A percentile compares a stretch with the other conserved stretches of the same genome.
phyloP scores from a whole-genome alignment of 2,329 filamentous ascomycete species.

The Hortaea sp. region DNA sequence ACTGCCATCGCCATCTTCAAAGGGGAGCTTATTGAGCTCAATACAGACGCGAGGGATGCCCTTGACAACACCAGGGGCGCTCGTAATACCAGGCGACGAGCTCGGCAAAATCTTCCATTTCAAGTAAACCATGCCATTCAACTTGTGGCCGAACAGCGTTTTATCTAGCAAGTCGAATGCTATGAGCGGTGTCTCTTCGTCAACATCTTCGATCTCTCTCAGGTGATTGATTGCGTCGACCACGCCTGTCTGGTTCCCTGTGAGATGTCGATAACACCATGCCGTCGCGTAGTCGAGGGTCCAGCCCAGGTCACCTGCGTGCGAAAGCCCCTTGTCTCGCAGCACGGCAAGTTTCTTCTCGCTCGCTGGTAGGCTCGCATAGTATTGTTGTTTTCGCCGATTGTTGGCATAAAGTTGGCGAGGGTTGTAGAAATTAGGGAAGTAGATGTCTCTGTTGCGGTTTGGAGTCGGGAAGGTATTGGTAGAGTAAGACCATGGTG shows the following conservation, averaged over 20 bases:
- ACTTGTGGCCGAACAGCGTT: conserved; percentile 27
- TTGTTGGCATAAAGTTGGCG: background rate
- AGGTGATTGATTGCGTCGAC: conserved; percentile 17
- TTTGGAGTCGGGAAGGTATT: conserved; percentile 6
- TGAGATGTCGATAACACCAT: conserved; percentile 27
- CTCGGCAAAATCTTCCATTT: conserved; percentile 18
- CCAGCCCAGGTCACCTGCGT: conserved; percentile 27
- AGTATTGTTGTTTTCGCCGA: background rate
- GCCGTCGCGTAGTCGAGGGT: conserved; percentile 33
- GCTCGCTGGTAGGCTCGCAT: background rate
- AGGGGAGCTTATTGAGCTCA: conserved; percentile 19
- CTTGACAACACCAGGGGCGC: conserved; percentile 21
- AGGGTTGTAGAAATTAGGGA: conserved; percentile 2
- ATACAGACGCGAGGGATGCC: conserved; percentile 27
- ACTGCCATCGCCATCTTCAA: conserved; percentile 17
- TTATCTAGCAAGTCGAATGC: conserved; percentile 29
- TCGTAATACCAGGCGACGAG: conserved; percentile 27
- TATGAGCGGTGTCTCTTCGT: conserved; percentile 22
- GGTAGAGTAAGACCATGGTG: too few relatives aligned
- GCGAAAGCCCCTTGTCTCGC: conserved; percentile 13
- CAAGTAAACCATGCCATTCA: conserved; percentile 30
- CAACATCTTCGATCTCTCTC: conserved; percentile 13
- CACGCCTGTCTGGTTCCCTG: conserved; percentile 14
- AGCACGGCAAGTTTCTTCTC: conserved; percentile 7
- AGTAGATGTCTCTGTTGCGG: conserved; percentile 10